Percentiles rank a stretch among this genome's conserved stretches.
These are phyloP conservation scores for Leccinum longicurvipes DNA, from an alignment of 768 basidiomycete species.

Conservation along the genomic window DNA sequence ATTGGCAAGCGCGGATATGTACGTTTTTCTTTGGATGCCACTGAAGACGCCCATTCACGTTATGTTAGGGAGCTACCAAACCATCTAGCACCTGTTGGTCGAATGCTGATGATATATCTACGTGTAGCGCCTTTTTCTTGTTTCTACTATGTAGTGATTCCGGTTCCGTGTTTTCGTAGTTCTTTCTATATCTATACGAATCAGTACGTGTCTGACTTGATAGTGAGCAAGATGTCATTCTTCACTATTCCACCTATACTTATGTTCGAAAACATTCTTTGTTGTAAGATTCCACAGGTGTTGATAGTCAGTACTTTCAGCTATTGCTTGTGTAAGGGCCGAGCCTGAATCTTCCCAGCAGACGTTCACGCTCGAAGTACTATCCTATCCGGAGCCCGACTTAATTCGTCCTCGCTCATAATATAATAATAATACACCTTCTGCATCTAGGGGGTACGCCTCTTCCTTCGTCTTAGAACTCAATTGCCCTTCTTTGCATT, in stretches of 20 bases:
- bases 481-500: conserved; percentile 1
- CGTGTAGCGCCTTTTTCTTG: conserved; percentile 29
- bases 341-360: background rate
- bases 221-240: conserved; percentile 6
- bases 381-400: background rate
- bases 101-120: conserved; percentile 17
- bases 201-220: conserved; percentile 8
- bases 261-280: conserved; percentile 2
- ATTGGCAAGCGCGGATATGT: conserved; percentile 72
- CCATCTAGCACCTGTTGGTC: conserved; percentile 17
- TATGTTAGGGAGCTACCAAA: conserved; percentile 30
- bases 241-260: conserved; percentile 1
- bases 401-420: background rate
- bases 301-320: background rate
- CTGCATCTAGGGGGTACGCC: background rate
- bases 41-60: conserved; percentile 3
- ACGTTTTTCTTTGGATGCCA: conserved; percentile 20
- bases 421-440: conserved; percentile 2
- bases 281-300: background rate
- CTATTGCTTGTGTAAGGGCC: background rate
- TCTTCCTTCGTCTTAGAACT: background rate
- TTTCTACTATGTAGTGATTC: conserved; percentile 22
- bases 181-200: conserved; percentile 24
- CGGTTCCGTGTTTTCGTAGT: conserved; percentile 8
- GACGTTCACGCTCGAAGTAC: background rate